These are phyloP conservation scores for Calocera cornea DNA, from an alignment of 768 basidiomycete species.

Conservation along the genomic window DNA sequence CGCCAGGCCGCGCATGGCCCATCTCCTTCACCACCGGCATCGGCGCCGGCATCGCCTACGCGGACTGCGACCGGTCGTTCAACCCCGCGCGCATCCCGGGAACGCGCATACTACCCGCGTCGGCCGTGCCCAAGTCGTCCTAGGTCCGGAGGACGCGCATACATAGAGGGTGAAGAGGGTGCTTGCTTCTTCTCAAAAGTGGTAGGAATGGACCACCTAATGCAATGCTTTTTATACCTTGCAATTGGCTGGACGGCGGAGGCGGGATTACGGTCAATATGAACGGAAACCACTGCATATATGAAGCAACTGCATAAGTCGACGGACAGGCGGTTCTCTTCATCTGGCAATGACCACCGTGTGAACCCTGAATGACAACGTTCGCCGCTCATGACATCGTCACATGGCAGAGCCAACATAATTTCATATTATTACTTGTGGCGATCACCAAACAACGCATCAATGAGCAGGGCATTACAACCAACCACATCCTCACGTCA, in stretches of 20 bases:
- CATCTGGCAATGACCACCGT: too few species aligned
- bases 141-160: background rate
- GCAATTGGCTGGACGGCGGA: background rate
- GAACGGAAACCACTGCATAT: too few species aligned
- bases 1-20: constrained; percentile 79
- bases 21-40: constrained; percentile 77
- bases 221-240: background rate
- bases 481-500: background rate
- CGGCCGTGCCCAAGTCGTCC: background rate
- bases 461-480: too few species aligned
- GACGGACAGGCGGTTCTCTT: too few species aligned
- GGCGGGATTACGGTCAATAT: background rate
- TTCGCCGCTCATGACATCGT: too few species aligned
- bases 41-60: constrained; percentile 73
- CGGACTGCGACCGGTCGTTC: constrained; percentile 88
- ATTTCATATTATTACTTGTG: too few species aligned
- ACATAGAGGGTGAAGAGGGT: background rate
- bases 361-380: too few species aligned
- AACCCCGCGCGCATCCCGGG: constrained; percentile 81
- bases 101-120: constrained; percentile 46
- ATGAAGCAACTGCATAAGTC: too few species aligned
- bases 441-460: too few species aligned
- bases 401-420: too few species aligned
- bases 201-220: background rate
- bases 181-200: background rate